Evolutionary conservation across 1,284 basidiomycete genomes (phyloP).

Genomic region (Coniferiporia weirii): DNA sequence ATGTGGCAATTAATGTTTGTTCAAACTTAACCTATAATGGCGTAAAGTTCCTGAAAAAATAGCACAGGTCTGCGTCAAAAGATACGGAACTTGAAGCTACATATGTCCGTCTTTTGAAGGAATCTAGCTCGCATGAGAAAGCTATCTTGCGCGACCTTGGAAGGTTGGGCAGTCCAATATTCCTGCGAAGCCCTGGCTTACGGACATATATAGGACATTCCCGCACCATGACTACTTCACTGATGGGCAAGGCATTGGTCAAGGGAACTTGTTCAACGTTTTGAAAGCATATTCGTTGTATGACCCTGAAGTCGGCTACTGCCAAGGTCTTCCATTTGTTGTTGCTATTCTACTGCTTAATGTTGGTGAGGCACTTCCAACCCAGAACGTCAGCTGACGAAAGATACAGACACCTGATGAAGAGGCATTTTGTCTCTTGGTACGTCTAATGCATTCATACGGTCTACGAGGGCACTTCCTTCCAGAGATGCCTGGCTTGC

Average conservation of each 20-base stretch:
- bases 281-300: conserved; percentile 94
- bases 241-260: conserved; percentile 86
- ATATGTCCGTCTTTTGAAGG: conserved; percentile 82
- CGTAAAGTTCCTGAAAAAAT: conserved; percentile 12
- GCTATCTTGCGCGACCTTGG: conserved; percentile 88
- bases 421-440: conserved; percentile 94
- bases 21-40: conserved; percentile 12
- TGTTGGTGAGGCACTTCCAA: conserved; percentile 40
- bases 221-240: conserved; percentile 97
- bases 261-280: conserved; percentile 96
- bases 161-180: conserved; percentile 39
- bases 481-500: conserved; percentile 97
- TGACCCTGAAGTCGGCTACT: conserved; percentile 94
- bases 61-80: conserved; percentile 77
- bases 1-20: conserved; percentile 96
- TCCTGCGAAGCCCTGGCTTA: conserved; percentile 13
- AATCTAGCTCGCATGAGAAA: conserved; percentile 86
- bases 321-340: conserved; percentile 93
- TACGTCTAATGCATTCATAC: conserved; percentile 97
- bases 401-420: conserved; percentile 90
- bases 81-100: conserved; percentile 81
- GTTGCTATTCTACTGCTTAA: conserved; percentile 92
- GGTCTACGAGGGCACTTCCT: conserved; percentile 94
- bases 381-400: conserved; percentile 7
- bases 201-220: conserved; percentile 63